Conservation (phyloP, 1,284 basidiomycete genomes). For the Exsudoporus floridanus region DNA sequence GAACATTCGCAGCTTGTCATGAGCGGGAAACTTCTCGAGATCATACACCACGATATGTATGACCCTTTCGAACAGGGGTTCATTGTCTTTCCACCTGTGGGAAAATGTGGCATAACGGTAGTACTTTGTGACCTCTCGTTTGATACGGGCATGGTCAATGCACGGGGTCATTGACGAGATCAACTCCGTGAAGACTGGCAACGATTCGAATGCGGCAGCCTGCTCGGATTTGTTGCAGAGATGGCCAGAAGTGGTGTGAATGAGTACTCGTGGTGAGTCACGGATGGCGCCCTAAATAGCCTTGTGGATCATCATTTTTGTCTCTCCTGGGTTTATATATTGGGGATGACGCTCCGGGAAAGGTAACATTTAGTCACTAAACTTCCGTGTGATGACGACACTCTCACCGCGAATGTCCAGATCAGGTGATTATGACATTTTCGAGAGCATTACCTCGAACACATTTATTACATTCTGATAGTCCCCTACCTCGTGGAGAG, state of each 20-base stretch:
- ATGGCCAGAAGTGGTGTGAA: slow-evolving; percentile 5
- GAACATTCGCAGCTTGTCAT: slow-evolving; percentile 9
- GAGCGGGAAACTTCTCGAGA: not conserved
- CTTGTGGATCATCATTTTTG: not conserved
- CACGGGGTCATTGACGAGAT: not conserved
- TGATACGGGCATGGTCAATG: not conserved
- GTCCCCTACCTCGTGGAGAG: not conserved
- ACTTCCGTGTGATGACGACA: rapidly evolving
- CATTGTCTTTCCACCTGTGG: slow-evolving; percentile 5
- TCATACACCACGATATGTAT: not conserved
- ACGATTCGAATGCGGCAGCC: not conserved
- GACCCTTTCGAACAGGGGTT: slow-evolving; percentile 9
- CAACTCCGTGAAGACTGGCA: not conserved
- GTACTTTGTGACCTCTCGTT: not conserved
- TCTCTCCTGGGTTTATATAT: not conserved
- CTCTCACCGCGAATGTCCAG: not conserved
- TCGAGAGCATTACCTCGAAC: not conserved
- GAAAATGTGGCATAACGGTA: slow-evolving; percentile 7
- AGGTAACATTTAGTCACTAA: not conserved
- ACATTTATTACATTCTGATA: not conserved
- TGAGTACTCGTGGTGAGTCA: slow-evolving; percentile 7
- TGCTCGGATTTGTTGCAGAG: slow-evolving; percentile 1
- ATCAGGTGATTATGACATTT: not conserved
- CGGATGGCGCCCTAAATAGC: not conserved
- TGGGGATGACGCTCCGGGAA: not conserved